Evolutionary conservation across 371 early-diverging fungal genomes (phyloP).

Genomic region (Lichtheimia corymbifera): DNA sequence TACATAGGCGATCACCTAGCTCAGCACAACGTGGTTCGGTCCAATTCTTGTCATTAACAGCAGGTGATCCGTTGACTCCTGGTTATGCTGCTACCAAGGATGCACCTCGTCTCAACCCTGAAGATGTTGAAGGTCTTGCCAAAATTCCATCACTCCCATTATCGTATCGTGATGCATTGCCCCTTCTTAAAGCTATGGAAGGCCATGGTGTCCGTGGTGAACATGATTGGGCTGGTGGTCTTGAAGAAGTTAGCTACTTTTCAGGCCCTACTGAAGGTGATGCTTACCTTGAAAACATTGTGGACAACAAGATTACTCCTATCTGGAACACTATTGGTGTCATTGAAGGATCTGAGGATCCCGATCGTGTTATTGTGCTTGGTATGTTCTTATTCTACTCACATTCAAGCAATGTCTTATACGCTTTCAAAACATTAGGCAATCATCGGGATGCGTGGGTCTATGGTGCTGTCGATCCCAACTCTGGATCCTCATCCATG

Average conservation of each 20-base stretch:
- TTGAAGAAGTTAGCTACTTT: slow-evolving; percentile 50
- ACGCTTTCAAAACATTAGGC: slow-evolving; percentile 21
- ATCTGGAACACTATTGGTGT: slow-evolving; percentile 67
- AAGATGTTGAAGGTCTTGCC: slow-evolving; percentile 50
- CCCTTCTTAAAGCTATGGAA: slow-evolving; percentile 53
- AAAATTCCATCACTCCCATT: slow-evolving; percentile 69
- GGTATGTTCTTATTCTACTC: slow-evolving; percentile 24
- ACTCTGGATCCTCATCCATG: slow-evolving; percentile 63
- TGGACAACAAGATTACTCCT: slow-evolving; percentile 57
- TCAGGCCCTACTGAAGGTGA: slow-evolving; percentile 55
- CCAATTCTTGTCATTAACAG: slow-evolving; percentile 40
- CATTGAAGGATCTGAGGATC: slow-evolving; percentile 59
- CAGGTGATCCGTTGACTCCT: slow-evolving; percentile 73
- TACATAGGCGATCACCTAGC: slow-evolving; percentile 41
- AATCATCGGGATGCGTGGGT: slow-evolving; percentile 74
- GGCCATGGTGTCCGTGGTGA: slow-evolving; percentile 41
- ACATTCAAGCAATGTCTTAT: not conserved
- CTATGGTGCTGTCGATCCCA: slow-evolving; percentile 68
- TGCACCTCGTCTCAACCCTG: slow-evolving; percentile 49
- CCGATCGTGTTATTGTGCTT: slow-evolving; percentile 57
- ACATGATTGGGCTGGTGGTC: slow-evolving; percentile 50
- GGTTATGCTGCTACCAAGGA: slow-evolving; percentile 57
- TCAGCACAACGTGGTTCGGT: slow-evolving; percentile 66
- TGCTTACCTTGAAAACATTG: slow-evolving; percentile 55
- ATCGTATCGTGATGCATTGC: slow-evolving; percentile 65